Percentiles rank a stretch among this genome's conserved stretches.
These are phyloP conservation scores for Aspergillus haitiensis DNA, from an alignment of 495 filamentous ascomycete genomes.

Conservation along the genomic window DNA sequence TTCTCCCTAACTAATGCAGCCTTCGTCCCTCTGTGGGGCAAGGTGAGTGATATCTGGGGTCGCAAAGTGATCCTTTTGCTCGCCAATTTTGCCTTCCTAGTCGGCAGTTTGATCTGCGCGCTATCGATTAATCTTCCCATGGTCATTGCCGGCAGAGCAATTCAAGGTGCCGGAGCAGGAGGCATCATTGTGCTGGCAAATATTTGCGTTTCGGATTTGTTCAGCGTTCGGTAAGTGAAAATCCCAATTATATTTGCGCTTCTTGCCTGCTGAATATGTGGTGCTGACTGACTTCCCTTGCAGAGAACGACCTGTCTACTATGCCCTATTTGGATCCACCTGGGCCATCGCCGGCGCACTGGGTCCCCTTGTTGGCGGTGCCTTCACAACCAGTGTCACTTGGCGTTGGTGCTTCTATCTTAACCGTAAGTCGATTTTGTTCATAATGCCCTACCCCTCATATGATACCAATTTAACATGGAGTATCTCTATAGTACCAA, in stretches of 20 bases:
- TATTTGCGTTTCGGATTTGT: conserved; percentile 78
- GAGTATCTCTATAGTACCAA: conserved; percentile 53
- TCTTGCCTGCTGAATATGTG: conserved; percentile 10
- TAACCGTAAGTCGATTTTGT: conserved; percentile 48
- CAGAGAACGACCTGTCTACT: conserved; percentile 63
- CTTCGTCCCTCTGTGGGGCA: conserved; percentile 75
- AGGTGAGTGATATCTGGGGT: conserved; percentile 82
- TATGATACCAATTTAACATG: neutral
- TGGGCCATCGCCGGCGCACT: conserved; percentile 75
- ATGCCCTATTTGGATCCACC: conserved; percentile 63
- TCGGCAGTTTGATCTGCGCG: conserved; percentile 72
- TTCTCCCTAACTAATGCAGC: conserved; percentile 70
- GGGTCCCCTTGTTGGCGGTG: conserved; percentile 74
- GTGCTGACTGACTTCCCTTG: neutral
- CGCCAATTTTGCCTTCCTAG: conserved; percentile 71
- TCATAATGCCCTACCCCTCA: neutral
- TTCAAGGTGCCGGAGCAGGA: conserved; percentile 85
- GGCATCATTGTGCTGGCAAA: conserved; percentile 79
- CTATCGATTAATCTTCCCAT: conserved; percentile 67
- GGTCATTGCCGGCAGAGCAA: conserved; percentile 70
- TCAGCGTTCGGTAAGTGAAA: conserved; percentile 58
- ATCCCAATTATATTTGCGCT: neutral
- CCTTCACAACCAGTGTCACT: conserved; percentile 63
- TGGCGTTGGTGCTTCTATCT: conserved; percentile 69
- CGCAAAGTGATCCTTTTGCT: conserved; percentile 75